phyloP scores from a whole-genome alignment of 225 moss, liverwort and hornwort genomes.

The Bryoerythrophyllum caledonicum region DNA sequence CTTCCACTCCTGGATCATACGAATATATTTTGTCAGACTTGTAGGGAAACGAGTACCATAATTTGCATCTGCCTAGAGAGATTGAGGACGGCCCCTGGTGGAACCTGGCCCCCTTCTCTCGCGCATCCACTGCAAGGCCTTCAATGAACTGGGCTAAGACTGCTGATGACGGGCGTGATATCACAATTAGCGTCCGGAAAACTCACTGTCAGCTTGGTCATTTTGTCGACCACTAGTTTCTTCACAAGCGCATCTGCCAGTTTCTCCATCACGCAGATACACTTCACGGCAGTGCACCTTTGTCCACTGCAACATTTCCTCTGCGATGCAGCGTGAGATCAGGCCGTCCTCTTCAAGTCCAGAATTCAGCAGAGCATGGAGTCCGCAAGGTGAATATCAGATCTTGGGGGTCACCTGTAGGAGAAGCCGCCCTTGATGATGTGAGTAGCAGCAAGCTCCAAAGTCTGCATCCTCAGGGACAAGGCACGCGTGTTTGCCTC shows the following conservation, averaged over 20 bases:
- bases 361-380: too few relatives aligned
- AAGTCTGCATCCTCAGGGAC: slow-evolving; percentile 89
- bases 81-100: slow-evolving; percentile 28
- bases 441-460: slow-evolving; percentile 74
- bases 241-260: slow-evolving; percentile 43
- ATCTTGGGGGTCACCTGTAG: slow-evolving; percentile 52
- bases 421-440: slow-evolving; percentile 85
- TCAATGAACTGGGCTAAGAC: slow-evolving; percentile 42
- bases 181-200: slow-evolving; percentile 34
- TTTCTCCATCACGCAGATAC: slow-evolving; percentile 40
- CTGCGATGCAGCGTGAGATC: slow-evolving; percentile 8
- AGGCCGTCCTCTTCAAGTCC: too few relatives aligned
- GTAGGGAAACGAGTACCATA: background rate
- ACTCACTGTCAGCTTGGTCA: slow-evolving; percentile 39
- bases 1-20: slow-evolving; percentile 36
- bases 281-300: slow-evolving; percentile 47
- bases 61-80: background rate
- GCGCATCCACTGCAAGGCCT: slow-evolving; percentile 40
- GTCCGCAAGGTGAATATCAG: background rate
- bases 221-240: slow-evolving; percentile 31
- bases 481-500: slow-evolving; percentile 82
- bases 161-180: slow-evolving; percentile 44
- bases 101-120: slow-evolving; percentile 29
- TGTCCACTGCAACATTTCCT: slow-evolving; percentile 40
- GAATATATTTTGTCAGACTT: background rate